A percentile compares a stretch with the other conserved stretches of the same genome.
These are phyloP conservation scores for Scenedesmus sp. DNA, from an alignment of 163 green algal species.

Conservation along the genomic window DNA sequence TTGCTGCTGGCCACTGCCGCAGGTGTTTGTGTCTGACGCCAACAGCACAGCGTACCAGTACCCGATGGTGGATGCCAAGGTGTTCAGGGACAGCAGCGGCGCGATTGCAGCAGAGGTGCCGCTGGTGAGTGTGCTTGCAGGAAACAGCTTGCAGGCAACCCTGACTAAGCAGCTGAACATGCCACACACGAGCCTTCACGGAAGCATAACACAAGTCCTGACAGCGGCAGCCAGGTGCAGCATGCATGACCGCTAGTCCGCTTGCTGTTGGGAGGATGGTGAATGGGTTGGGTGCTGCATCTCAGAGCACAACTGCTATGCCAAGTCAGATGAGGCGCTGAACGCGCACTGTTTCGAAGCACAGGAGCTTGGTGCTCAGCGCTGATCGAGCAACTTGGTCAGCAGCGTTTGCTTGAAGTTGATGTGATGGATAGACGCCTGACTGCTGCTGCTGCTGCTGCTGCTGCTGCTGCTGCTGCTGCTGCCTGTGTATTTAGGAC, in stretches of 20 bases:
- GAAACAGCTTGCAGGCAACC: neutral
- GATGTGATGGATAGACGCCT: neutral
- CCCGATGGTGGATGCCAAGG: constrained; percentile 39
- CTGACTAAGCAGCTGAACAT: neutral
- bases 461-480: neutral
- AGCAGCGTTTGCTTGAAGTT: too few species aligned
- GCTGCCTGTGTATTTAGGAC: neutral
- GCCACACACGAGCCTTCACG: neutral
- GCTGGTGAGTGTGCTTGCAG: constrained; percentile 19
- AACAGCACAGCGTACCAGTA: constrained; percentile 47
- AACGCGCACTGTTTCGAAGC: too few species aligned
- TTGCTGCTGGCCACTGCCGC: neutral
- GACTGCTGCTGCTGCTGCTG: neutral
- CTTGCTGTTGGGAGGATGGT: too few species aligned
- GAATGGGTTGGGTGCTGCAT: too few species aligned
- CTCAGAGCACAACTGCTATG: too few species aligned
- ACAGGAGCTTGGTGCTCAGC: too few species aligned
- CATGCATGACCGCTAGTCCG: too few species aligned
- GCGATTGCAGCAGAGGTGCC: constrained; percentile 45
- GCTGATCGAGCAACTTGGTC: too few species aligned
- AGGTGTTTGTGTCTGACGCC: constrained; percentile 39
- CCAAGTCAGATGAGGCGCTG: too few species aligned
- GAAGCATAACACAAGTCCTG: too few species aligned
- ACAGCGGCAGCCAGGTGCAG: too few species aligned
- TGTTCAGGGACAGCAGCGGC: constrained; percentile 26